Conservation (phyloP, 257 asterid genomes). For the Gentiana dahurica region DNA sequence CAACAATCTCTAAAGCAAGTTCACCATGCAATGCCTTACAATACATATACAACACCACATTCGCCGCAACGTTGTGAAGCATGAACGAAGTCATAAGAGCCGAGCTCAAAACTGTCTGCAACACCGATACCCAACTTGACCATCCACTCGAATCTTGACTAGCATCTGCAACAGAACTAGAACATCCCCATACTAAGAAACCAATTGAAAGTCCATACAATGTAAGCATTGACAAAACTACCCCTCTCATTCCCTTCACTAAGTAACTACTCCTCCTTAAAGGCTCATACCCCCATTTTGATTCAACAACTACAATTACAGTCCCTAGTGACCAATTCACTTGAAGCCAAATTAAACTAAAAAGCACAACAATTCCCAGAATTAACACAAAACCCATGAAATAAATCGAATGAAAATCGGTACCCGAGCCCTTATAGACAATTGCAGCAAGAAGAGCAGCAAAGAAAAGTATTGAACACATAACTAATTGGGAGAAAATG, state of each 20-base stretch:
- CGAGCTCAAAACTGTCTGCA: slow-evolving; percentile 33
- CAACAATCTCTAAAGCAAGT: slow-evolving; percentile 68
- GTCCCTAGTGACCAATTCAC: slow-evolving; percentile 36
- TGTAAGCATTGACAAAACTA: slow-evolving; percentile 20
- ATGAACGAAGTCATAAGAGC: slow-evolving; percentile 20
- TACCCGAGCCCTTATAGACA: slow-evolving; percentile 23
- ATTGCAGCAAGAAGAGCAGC: slow-evolving; percentile 8
- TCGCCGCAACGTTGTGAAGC: slow-evolving; percentile 29
- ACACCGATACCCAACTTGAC: slow-evolving; percentile 42
- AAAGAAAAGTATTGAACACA: slow-evolving; percentile 6
- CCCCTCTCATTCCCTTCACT: slow-evolving; percentile 42
- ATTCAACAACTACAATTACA: slow-evolving; percentile 51
- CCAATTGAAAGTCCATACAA: slow-evolving; percentile 11
- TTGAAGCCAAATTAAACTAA: slow-evolving; percentile 18
- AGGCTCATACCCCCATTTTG: slow-evolving; percentile 53
- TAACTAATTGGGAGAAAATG: slow-evolving; percentile 7
- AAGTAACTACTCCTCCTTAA: slow-evolving; percentile 44
- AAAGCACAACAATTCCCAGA: slow-evolving; percentile 2
- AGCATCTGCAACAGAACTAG: slow-evolving; percentile 15
- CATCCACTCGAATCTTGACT: slow-evolving; percentile 20
- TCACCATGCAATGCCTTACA: slow-evolving; percentile 75
- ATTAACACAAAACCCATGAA: slow-evolving; percentile 9
- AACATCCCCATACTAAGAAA: slow-evolving; percentile 20
- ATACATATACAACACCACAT: slow-evolving; percentile 37
- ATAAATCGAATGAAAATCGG: slow-evolving; percentile 16